Base-by-base conservation (phyloP, 768 basidiomycete species). In the Plicaturopsis crispa region DNA sequence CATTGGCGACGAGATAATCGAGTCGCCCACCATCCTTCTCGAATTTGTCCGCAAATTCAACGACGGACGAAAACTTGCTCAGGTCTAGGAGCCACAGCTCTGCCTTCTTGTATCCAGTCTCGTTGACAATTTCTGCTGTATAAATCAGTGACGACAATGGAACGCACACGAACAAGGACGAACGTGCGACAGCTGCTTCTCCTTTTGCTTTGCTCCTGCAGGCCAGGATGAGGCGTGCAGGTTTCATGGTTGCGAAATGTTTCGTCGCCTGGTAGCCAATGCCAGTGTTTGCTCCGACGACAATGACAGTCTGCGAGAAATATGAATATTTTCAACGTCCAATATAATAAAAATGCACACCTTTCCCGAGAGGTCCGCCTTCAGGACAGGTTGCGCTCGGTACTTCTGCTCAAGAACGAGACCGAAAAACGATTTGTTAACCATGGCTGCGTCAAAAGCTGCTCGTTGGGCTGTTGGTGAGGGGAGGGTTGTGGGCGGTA, bases 31-130 rank as follows among this genome's bases (percentile, higher is more conserved):
- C 49, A 24, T 57, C 55, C 10, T 30, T 24, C 5, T 43, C 48
- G 12, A 62, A 62, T 13, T 35, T 53, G 34, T 57, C 52, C 1
- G 38, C 61, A 39, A 67, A 64, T n/a, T 52, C 47, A 21, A 47
- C 39, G 23, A 67, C 56, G 31, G 44, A 57, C 7, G 46, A 47
- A 30, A 67, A 66, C 24, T 46, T 51, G 14, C 48, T 42, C 34
- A 66, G 36, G 26, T 67, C 65, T 38, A 65, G 50, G 19, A 54
- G 48, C 62, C 60, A 61, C 5, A 52, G 26, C n/a, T 57, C 48
- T 12, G 41, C 39, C 14, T 24, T 38, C 8, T 37, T 41, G 17
- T 42, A 47, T 4, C 39, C 42, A 1, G 42, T 49, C 28, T 43
- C 41, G 5, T 4, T 21, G 23, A 35, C 36, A 5, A 61, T 44